Base-by-base conservation (phyloP, 768 basidiomycete genomes). In the Gloeostereum incarnatum region DNA sequence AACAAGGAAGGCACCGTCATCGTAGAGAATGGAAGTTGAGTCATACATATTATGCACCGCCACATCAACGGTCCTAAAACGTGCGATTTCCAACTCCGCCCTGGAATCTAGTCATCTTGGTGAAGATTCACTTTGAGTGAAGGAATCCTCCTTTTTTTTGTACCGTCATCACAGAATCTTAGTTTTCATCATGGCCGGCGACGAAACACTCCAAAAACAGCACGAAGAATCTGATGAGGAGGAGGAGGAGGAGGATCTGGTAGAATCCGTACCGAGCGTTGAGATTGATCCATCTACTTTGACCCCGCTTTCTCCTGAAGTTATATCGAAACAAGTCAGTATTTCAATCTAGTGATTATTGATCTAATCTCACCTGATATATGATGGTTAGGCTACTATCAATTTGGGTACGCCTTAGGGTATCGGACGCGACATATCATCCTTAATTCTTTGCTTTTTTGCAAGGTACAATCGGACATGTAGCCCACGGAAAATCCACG, bases 401-500 rank as follows among this genome's bases (percentile, higher is more conserved):
- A 92, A 93, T 63, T 65, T 92, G 51, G 92, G 92, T 91, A 43
- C 31, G 52, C 52, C 1, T 35, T 32, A 21, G 32, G 32, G 48
- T 6, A 30, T 38, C 39, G 19, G 30, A 38, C 11, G 25, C 24
- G 29, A 38, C 21, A 3, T 39, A 29, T 31, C 25, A 35, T 39
- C 40, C 31, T 33, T 31, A 20, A 36, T n/a, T n/a, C n/a, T 40
- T 21, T 32, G 36, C 26, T 23, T 31, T 18, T 38, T 32, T 24
- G 40, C 36, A 9, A 90, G 93, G 90, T 48, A 99, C 93, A 17
- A 99, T 99, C 55, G 94, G 93, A 38, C 94, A 98, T 75, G 94
- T 99, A 72, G 94, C 94, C 14, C 91, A 92, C 69, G 90, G 88
- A 51, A 92, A 92, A 67, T 91, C 87, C 39, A 93, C 88, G 5